These are phyloP conservation scores for Candida maesae DNA, from an alignment of 805 yeast species.

Conservation along the genomic window DNA sequence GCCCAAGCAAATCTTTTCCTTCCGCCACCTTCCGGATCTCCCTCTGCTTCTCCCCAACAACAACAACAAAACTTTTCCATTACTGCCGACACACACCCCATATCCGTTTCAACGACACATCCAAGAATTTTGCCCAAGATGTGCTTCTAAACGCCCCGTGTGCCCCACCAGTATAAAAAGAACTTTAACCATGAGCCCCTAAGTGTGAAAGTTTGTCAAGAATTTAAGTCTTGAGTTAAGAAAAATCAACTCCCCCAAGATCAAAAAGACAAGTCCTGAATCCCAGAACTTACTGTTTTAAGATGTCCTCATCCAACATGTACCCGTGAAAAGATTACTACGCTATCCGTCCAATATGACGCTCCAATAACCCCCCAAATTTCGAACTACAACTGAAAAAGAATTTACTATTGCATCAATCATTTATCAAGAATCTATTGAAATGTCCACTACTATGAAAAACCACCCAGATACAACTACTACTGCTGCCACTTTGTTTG, in stretches of 20 bases:
- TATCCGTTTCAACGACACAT: neutral
- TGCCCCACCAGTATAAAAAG: conserved; percentile 4
- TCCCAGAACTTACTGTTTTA: conserved; percentile 12
- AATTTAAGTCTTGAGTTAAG: conserved; percentile 6
- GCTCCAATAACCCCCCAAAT: conserved; percentile 15
- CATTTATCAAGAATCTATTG: neutral
- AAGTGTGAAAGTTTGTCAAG: conserved; percentile 3
- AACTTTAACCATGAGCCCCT: conserved; percentile 10
- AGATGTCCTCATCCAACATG: conserved; percentile 21
- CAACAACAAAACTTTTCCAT: conserved; percentile 8
- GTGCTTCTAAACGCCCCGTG: conserved; percentile 26
- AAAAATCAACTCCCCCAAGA: neutral
- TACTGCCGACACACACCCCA: conserved; percentile 15
- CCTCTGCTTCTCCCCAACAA: neutral
- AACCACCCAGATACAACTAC: conserved; percentile 9
- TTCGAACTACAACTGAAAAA: conserved; percentile 3
- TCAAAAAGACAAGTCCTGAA: conserved; percentile 6
- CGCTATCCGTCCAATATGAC: conserved; percentile 26
- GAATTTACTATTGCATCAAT: conserved; percentile 1
- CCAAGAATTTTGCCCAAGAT: conserved; percentile 13
- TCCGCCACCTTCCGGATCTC: neutral
- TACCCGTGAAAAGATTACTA: conserved; percentile 20
- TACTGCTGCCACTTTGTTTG: conserved; percentile 23
- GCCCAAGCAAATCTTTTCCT: neutral
- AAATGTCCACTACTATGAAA: conserved; percentile 6